These are phyloP conservation scores for Xanthoceras sorbifolium DNA, from an alignment of 345 rosid genomes.

Conservation along the genomic window DNA sequence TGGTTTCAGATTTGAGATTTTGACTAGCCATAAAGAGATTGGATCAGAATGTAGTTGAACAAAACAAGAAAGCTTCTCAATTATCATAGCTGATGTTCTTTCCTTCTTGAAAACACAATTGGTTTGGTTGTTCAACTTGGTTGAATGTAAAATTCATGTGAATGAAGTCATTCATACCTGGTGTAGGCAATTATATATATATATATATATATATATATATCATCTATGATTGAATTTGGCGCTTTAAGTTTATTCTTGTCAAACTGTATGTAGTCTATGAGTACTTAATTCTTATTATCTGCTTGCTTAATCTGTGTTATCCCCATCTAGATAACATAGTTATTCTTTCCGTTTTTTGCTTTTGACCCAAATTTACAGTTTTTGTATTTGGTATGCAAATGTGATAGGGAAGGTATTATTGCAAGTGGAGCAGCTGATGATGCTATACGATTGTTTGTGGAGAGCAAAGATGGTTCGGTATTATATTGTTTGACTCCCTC, in stretches of 20 bases:
- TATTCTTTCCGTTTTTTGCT: constrained; percentile 1
- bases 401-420: constrained; percentile 73
- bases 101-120: neutral
- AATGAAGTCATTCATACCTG: neutral
- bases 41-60: neutral
- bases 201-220: too few relatives aligned
- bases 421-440: constrained; percentile 96
- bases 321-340: neutral
- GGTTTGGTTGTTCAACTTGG: neutral
- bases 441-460: constrained; percentile 73
- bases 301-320: neutral
- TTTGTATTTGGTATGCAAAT: constrained; percentile 11
- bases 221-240: neutral
- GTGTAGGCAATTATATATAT: neutral
- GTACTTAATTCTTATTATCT: neutral
- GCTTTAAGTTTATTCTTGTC: neutral
- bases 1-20: neutral
- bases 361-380: constrained; percentile 7
- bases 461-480: constrained; percentile 68
- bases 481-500: constrained; percentile 6
- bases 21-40: neutral
- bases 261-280: neutral
- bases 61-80: neutral
- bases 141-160: neutral
- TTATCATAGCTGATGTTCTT: neutral